Evolutionary conservation across 441 rosid species (phyloP).

Genomic region (Breynia disticha): DNA sequence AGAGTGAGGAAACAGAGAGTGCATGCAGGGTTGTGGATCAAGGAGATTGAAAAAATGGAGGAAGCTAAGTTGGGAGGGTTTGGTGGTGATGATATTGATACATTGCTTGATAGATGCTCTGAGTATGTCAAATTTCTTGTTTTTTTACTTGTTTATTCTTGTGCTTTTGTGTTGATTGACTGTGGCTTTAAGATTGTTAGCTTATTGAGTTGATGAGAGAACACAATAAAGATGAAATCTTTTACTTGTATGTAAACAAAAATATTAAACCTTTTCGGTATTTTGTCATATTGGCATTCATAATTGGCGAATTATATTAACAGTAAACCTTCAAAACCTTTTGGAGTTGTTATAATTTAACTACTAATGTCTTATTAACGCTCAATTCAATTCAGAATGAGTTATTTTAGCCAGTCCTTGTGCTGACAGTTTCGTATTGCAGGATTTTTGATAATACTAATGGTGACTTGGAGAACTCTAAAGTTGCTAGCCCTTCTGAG

Average conservation of each 20-base stretch:
- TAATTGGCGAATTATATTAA: too few species aligned
- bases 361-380: too few species aligned
- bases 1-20: slow-evolving; percentile 86
- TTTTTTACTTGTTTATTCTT: background rate
- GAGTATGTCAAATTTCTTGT: slow-evolving; percentile 39
- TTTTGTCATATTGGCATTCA: too few species aligned
- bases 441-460: slow-evolving; percentile 66
- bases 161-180: background rate
- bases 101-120: slow-evolving; percentile 75
- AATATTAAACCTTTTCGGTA: too few species aligned
- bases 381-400: too few species aligned
- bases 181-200: background rate
- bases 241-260: too few species aligned
- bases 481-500: slow-evolving; percentile 47
- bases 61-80: slow-evolving; percentile 57
- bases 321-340: too few species aligned
- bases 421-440: too few species aligned
- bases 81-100: slow-evolving; percentile 63
- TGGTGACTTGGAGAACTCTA: slow-evolving; percentile 46
- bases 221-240: too few species aligned
- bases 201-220: background rate
- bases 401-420: too few species aligned
- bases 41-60: slow-evolving; percentile 76
- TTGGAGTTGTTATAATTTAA: too few species aligned
- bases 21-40: slow-evolving; percentile 78